Evolutionary conservation across 2,329 filamentous ascomycete genomes (phyloP).

Genomic region (Pseudodiploospora longispora): DNA sequence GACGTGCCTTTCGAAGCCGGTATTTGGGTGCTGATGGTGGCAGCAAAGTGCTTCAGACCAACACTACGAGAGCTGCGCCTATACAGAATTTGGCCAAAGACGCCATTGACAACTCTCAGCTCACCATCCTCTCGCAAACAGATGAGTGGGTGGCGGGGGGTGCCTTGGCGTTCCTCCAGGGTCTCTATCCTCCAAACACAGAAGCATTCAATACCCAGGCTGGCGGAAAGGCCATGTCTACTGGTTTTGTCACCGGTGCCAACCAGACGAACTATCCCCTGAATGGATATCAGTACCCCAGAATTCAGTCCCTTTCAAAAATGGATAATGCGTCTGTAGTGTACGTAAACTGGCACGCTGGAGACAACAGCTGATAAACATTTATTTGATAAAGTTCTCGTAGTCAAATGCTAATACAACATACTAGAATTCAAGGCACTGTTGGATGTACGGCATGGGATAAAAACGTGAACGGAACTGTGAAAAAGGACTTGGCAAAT

Average conservation of each 20-base stretch:
- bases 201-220: constrained; percentile 19
- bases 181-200: constrained; percentile 67
- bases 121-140: constrained; percentile 33
- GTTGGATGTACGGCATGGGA: constrained; percentile 30
- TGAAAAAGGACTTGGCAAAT: constrained; percentile 15
- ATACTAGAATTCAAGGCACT: constrained; percentile 29
- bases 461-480: constrained; percentile 18
- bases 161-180: constrained; percentile 73
- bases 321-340: constrained; percentile 36
- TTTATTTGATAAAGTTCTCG: not conserved
- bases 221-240: constrained; percentile 34
- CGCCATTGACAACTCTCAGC: constrained; percentile 40
- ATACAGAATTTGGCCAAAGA: constrained; percentile 35
- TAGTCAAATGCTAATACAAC: not conserved
- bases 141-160: constrained; percentile 52
- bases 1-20: constrained; percentile 38
- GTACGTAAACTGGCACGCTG: constrained; percentile 23
- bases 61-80: constrained; percentile 19
- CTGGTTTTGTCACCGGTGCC: constrained; percentile 24
- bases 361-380: not conserved
- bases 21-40: constrained; percentile 29
- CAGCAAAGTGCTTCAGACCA: constrained; percentile 16
- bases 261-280: constrained; percentile 57
- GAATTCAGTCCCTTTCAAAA: constrained; percentile 46
- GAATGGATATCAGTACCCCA: constrained; percentile 73